Percentiles rank a stretch among this genome's conserved stretches.
These are phyloP conservation scores for Trichoderma endophyticum DNA, from an alignment of 2,329 filamentous ascomycete species.

Conservation along the genomic window DNA sequence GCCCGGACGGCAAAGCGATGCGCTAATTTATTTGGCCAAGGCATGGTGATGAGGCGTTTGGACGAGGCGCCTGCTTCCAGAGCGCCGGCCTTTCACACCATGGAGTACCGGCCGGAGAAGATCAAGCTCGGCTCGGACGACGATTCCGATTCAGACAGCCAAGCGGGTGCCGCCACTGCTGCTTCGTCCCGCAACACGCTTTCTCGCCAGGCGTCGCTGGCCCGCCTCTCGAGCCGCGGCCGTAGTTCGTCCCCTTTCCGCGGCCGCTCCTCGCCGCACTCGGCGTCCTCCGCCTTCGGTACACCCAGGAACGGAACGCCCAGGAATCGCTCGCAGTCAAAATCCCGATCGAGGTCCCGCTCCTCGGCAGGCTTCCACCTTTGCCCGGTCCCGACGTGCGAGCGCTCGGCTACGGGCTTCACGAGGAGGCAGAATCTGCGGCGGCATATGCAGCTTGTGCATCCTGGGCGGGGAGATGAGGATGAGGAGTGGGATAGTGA, in stretches of 20 bases:
- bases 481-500: constrained; percentile 41
- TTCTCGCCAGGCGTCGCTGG: constrained; percentile 32
- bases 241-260: constrained; percentile 23
- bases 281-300: constrained; percentile 16
- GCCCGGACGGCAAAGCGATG: constrained; percentile 71
- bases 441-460: constrained; percentile 39
- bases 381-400: constrained; percentile 39
- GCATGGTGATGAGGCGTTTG: constrained; percentile 63
- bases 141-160: constrained; percentile 22
- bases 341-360: constrained; percentile 30
- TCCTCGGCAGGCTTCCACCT: constrained; percentile 35
- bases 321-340: constrained; percentile 26
- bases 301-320: neutral
- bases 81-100: constrained; percentile 25
- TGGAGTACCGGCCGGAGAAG: constrained; percentile 31
- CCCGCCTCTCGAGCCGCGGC: constrained; percentile 24
- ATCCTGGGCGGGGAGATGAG: constrained; percentile 36
- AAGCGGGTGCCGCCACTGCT: constrained; percentile 26
- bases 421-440: constrained; percentile 34
- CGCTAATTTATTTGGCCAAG: constrained; percentile 68
- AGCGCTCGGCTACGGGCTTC: constrained; percentile 38
- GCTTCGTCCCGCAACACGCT: constrained; percentile 30
- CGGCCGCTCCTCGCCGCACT: constrained; percentile 14
- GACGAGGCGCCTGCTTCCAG: constrained; percentile 31
- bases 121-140: constrained; percentile 25